phyloP scores from a whole-genome alignment of 768 basidiomycete species.

The Dentipellis fragilis region DNA sequence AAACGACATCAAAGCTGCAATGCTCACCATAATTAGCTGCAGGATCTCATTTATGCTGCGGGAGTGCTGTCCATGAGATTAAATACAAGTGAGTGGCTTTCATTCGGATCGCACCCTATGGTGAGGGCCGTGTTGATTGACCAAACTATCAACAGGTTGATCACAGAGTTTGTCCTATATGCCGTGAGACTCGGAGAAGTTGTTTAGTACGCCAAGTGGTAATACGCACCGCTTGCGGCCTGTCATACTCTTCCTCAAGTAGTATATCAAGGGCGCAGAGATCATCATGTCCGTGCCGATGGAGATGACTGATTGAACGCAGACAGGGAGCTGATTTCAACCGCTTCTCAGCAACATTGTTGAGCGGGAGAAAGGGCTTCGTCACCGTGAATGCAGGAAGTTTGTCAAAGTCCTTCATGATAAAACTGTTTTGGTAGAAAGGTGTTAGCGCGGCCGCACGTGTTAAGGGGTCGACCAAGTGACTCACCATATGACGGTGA shows the following conservation, averaged over 20 bases:
- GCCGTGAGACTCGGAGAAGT: not conserved
- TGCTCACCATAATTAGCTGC: slow-evolving; percentile 3
- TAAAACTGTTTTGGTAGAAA: not conserved
- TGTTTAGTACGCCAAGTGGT: not conserved
- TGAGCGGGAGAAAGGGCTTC: not conserved
- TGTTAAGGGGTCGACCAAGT: not conserved
- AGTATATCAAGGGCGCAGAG: slow-evolving; percentile 5
- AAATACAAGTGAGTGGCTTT: too few species aligned
- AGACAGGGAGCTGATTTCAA: not conserved
- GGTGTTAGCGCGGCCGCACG: not conserved
- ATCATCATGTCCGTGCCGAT: slow-evolving; percentile 2
- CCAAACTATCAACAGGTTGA: slow-evolving; percentile 5
- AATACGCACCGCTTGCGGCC: not conserved
- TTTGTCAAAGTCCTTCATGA: not conserved
- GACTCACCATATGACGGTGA: not conserved
- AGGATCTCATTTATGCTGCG: not conserved
- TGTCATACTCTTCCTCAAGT: slow-evolving; percentile 4
- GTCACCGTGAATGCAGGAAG: not conserved
- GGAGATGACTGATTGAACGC: not conserved
- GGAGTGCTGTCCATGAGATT: too few species aligned
- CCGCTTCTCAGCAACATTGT: not conserved
- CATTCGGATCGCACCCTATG: not conserved
- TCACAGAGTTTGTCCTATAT: slow-evolving; percentile 2
- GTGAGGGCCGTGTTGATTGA: slow-evolving; percentile 2
- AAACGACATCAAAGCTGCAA: too few species aligned